phyloP scores from a whole-genome alignment of 768 basidiomycete species.

The Epithele typhae region DNA sequence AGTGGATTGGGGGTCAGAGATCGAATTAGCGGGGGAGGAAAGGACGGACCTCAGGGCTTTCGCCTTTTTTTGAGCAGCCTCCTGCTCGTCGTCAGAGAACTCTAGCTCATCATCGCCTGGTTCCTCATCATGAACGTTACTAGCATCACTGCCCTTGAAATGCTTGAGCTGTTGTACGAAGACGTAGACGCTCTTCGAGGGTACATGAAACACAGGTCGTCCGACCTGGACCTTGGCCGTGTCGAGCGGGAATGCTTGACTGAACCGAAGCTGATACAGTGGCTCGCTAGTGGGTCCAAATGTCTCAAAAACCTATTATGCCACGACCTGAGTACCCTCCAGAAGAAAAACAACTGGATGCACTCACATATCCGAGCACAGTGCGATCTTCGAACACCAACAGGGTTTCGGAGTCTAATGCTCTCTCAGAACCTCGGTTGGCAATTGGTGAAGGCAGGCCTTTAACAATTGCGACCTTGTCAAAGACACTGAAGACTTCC shows the following conservation, averaged over 20 bases:
- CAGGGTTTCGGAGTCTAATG: slow-evolving; percentile 86
- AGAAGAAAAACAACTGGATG: neutral
- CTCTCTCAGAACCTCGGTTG: slow-evolving; percentile 49
- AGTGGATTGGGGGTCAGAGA: neutral
- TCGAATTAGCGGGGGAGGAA: neutral
- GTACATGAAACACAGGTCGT: slow-evolving; percentile 78
- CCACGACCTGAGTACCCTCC: slow-evolving; percentile 4
- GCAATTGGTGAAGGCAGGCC: slow-evolving; percentile 44
- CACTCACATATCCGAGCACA: slow-evolving; percentile 85
- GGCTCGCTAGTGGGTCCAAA: slow-evolving; percentile 93
- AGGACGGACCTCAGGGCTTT: slow-evolving; percentile 37
- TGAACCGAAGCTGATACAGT: slow-evolving; percentile 85
- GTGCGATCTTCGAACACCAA: slow-evolving; percentile 86
- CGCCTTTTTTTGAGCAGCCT: slow-evolving; percentile 64
- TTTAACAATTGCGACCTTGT: slow-evolving; percentile 67
- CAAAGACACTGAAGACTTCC: slow-evolving; percentile 71
- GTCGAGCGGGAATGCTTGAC: slow-evolving; percentile 57
- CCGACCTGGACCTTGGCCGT: slow-evolving; percentile 47
- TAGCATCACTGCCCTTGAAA: slow-evolving; percentile 88
- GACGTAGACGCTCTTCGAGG: slow-evolving; percentile 76
- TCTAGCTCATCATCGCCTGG: slow-evolving; percentile 86
- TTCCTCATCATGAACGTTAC: slow-evolving; percentile 93
- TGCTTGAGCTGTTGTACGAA: slow-evolving; percentile 68
- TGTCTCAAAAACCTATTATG: slow-evolving; percentile 66
- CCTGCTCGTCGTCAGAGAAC: slow-evolving; percentile 94